Evolutionary conservation across 2,329 filamentous ascomycete genomes (phyloP).

Genomic region (Didymella arachidicola): DNA sequence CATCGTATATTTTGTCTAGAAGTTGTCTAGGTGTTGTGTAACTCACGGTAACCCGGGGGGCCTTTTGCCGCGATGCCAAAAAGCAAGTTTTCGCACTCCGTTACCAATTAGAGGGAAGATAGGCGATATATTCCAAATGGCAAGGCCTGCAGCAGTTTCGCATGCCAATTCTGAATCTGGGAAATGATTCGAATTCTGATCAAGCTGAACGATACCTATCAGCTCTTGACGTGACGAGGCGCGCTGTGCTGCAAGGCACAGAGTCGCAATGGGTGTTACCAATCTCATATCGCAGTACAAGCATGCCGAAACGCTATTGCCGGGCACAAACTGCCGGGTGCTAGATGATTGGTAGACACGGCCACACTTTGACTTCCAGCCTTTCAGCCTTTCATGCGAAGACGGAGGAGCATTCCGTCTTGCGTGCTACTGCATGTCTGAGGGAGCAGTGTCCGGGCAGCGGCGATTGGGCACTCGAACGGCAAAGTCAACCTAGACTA

Average conservation of each 20-base stretch:
- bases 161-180: background rate
- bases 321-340: background rate
- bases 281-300: background rate
- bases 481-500: conserved; percentile 6
- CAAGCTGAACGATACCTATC: background rate
- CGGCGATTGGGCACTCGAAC: conserved; percentile 6
- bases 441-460: conserved; percentile 6
- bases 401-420: background rate
- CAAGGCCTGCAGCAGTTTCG: background rate
- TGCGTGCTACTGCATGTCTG: background rate
- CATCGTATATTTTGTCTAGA: conserved; percentile 1
- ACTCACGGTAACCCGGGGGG: background rate
- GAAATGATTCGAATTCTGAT: background rate
- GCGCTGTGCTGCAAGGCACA: background rate
- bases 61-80: background rate
- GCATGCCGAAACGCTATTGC: background rate
- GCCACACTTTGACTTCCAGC: background rate
- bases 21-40: conserved; percentile 4
- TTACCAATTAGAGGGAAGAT: background rate
- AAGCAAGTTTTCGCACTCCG: background rate
- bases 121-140: background rate
- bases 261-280: background rate
- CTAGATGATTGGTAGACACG: background rate
- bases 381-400: background rate
- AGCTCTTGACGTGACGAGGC: background rate